Percentiles rank a stretch among this genome's conserved stretches.
Evolutionary conservation across 1,284 basidiomycete species (phyloP).

Genomic region (Leccinum pachyderme): DNA sequence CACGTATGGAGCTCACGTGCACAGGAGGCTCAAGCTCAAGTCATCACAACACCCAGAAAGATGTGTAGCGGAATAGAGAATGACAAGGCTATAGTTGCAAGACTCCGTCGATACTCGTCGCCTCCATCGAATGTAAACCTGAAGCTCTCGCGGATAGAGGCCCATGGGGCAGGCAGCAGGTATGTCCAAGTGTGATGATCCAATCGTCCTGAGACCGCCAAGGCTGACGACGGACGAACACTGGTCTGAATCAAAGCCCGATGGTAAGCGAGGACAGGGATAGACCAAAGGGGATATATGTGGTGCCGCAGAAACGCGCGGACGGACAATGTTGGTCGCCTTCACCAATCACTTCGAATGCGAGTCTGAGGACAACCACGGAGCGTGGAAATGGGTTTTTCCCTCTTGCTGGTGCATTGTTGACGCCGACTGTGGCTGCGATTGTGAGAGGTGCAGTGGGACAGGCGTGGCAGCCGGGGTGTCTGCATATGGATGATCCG

Average conservation of each 20-base stretch:
- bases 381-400: conserved; percentile 1
- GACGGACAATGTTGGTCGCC: not conserved
- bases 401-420: conserved; percentile 6
- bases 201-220: not conserved
- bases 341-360: not conserved
- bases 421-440: conserved; percentile 6
- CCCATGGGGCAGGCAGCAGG: not conserved
- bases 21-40: not conserved
- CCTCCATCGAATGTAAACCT: not conserved
- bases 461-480: conserved; percentile 14
- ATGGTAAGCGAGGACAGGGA: too few species aligned
- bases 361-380: not conserved
- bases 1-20: conserved; percentile 3
- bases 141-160: not conserved
- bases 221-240: not conserved
- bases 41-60: not conserved
- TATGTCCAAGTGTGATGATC: not conserved
- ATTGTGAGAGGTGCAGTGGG: not conserved
- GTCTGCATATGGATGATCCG: conserved; percentile 13
- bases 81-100: not conserved
- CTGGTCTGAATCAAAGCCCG: too few species aligned
- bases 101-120: conserved; percentile 7
- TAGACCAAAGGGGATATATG: conserved; percentile 9
- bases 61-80: not conserved
- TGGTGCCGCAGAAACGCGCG: conserved; percentile 22